These are phyloP conservation scores for Przewalskia tangutica DNA, from an alignment of 257 asterid genomes.

Conservation along the genomic window DNA sequence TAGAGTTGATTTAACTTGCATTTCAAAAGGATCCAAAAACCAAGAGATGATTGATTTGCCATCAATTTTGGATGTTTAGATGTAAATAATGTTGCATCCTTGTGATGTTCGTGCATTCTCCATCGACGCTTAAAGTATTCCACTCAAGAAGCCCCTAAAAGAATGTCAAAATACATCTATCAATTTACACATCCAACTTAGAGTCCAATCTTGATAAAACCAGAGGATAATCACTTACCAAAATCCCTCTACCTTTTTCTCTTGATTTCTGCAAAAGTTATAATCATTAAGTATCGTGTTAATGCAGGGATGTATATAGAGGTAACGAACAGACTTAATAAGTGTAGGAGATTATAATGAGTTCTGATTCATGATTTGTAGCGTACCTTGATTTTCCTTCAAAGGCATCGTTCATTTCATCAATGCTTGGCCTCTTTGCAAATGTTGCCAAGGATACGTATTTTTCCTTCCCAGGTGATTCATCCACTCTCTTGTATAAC, in stretches of 20 bases:
- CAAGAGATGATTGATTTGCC: background rate
- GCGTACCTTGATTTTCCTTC: conserved; percentile 79
- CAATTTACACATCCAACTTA: background rate
- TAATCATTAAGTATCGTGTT: background rate
- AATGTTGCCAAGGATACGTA: conserved; percentile 49
- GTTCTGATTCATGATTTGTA: background rate
- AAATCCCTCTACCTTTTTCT: conserved; percentile 50
- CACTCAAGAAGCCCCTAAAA: conserved; percentile 67
- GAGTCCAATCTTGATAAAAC: conserved; percentile 7
- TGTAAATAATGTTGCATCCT: background rate
- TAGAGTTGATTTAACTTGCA: background rate
- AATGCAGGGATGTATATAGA: background rate
- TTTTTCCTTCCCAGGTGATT: conserved; percentile 65
- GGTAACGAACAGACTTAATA: background rate
- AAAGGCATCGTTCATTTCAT: conserved; percentile 71
- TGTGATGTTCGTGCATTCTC: background rate
- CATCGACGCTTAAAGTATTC: conserved; percentile 31
- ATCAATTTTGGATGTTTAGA: background rate
- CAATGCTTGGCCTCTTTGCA: conserved; percentile 56
- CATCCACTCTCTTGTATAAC: conserved; percentile 80
- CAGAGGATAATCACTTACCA: conserved; percentile 41
- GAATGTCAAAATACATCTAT: conserved; percentile 1
- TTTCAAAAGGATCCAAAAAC: background rate
- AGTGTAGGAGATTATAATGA: background rate
- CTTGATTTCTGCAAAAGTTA: conserved; percentile 41